A percentile compares a stretch with the other conserved stretches of the same genome.
Evolutionary conservation across 345 rosid genomes (phyloP).

Genomic region (Pistacia vera): DNA sequence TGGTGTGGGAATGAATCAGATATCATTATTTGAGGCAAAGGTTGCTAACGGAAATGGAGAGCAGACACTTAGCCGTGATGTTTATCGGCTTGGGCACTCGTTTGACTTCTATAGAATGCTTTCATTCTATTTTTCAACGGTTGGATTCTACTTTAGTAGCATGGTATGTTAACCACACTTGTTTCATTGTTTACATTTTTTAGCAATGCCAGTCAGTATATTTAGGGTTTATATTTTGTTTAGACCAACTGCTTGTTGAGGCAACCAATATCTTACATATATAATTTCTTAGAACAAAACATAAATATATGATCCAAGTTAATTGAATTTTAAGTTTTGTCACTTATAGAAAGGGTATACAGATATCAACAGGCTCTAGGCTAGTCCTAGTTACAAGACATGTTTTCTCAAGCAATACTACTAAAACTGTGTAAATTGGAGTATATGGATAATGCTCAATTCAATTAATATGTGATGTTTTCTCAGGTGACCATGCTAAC

Average conservation of each 20-base stretch:
- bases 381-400: background rate
- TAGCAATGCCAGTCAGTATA: background rate
- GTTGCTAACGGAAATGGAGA: slow-evolving; percentile 98
- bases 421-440: background rate
- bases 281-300: no score
- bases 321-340: no score
- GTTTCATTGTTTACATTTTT: background rate
- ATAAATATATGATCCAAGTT: no score
- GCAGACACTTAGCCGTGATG: slow-evolving; percentile 96
- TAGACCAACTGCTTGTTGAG: background rate
- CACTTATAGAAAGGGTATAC: no score
- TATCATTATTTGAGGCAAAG: slow-evolving; percentile 89
- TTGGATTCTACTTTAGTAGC: slow-evolving; percentile 94
- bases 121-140: slow-evolving; percentile 94
- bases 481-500: slow-evolving; percentile 82
- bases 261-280: no score
- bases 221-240: background rate
- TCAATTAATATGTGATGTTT: slow-evolving; percentile 15
- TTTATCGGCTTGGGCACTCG: slow-evolving; percentile 86
- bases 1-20: slow-evolving; percentile 95
- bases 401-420: background rate
- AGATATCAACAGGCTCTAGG: background rate
- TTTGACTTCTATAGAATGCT: slow-evolving; percentile 98
- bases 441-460: background rate
- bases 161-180: slow-evolving; percentile 58